Conservation (phyloP, 257 asterid genomes). For the Craterostigma plantagineum region DNA sequence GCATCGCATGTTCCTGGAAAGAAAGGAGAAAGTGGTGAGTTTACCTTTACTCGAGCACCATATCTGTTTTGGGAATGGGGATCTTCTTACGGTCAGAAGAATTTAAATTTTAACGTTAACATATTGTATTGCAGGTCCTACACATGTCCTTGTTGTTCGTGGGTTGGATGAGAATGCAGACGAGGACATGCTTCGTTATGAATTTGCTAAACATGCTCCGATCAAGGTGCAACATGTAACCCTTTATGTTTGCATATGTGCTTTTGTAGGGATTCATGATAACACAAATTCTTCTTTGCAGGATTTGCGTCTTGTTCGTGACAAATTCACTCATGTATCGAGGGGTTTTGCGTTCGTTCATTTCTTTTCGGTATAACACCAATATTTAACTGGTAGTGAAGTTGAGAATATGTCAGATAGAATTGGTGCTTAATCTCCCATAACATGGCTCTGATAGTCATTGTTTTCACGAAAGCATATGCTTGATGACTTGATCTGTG, state of each 20-base stretch:
- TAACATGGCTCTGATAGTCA: no score
- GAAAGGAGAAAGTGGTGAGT: conserved; percentile 86
- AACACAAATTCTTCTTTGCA: conserved; percentile 10
- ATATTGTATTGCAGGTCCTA: conserved; percentile 53
- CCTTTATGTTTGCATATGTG: conserved; percentile 1
- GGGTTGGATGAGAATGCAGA: conserved; percentile 99
- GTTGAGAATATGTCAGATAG: no score
- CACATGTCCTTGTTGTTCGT: conserved; percentile 94
- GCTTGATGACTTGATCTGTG: no score
- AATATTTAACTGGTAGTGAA: no score
- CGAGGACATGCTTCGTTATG: conserved; percentile 98
- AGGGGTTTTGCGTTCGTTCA: conserved; percentile 97
- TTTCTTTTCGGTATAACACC: conserved; percentile 46
- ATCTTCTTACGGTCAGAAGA: neutral
- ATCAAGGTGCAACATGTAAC: conserved; percentile 40
- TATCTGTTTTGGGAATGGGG: no score
- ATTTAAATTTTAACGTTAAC: conserved; percentile 1
- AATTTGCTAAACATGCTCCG: conserved; percentile 88
- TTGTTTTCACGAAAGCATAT: no score
- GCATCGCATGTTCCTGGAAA: conserved; percentile 42
- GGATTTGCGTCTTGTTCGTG: conserved; percentile 96
- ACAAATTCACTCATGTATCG: conserved; percentile 93
- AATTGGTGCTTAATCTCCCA: no score
- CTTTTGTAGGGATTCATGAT: neutral
- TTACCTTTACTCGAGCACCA: neutral